Evolutionary conservation across 2,329 filamentous ascomycete genomes (phyloP), one percentile per base, ranked within the genome.

Genomic region (Sporothrix curviconia): DNA sequence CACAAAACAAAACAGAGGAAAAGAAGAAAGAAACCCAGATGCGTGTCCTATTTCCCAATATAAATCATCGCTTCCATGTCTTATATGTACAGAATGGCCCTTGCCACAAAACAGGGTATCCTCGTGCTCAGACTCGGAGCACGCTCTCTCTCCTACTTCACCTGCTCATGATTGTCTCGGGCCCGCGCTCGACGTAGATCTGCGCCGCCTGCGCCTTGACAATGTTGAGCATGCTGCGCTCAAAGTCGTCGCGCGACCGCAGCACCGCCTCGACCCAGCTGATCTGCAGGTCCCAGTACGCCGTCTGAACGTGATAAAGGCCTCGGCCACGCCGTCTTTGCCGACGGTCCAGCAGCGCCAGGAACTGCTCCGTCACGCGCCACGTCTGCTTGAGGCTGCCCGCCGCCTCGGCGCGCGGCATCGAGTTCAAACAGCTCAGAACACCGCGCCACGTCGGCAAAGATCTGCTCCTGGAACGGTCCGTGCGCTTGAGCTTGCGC

Each of bases 241-340:
- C 94, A 73, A 95, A 97, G 74, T 99, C 94, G 71, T 99, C 94
- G 64, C 95, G 79, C 1, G 85, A 80, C 64, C 92, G 81, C 62
- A 99, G 69, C 49, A 96, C 92, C 7, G 89, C 87, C 77, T 99
- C 95, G 7, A 99, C 91, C 94, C 94, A 99, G 46, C 85, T 87
- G 59, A 97, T 85, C 71, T 95, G 90, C 69, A 97, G 76, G 72
- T 99, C 94, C 89, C 92, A 96, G 71, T 96, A 96, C 46, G 83
- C 80, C 39, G 74, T 76, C 96, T 97, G 75, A 99, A 92, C 5
- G 77, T 75, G 65, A 87, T 87, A 67, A 95, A 97, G 1, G 89
- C 85, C 53, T 88, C 83, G 15, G 90, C 84, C 0, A 96, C 78
- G 24, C 76, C 78, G 30, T 84, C 80, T 52, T 85, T 86, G 68